Percentiles rank a stretch among this genome's conserved stretches.
Evolutionary conservation across 1,284 basidiomycete genomes (phyloP).

Genomic region (Naganishia sp.): DNA sequence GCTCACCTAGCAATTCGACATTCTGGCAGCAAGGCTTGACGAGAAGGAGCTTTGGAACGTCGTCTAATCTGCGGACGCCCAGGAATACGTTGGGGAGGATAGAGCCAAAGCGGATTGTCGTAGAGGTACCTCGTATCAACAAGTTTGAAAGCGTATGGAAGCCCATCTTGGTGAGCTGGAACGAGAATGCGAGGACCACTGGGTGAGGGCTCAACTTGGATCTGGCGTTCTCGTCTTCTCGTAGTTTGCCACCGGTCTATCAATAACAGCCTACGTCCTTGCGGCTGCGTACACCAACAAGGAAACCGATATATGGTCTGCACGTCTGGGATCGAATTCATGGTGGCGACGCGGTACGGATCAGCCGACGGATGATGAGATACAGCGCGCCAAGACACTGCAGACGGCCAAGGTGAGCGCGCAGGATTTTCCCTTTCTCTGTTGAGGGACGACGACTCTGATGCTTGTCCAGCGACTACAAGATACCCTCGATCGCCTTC

Average conservation of each 20-base stretch:
- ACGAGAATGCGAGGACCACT: neutral
- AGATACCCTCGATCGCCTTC: constrained; percentile 40
- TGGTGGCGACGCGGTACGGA: constrained; percentile 41
- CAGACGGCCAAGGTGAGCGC: constrained; percentile 43
- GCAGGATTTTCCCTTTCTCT: neutral
- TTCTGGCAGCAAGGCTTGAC: neutral
- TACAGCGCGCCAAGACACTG: constrained; percentile 43
- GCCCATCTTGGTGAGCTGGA: constrained; percentile 48
- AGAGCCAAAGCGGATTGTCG: constrained; percentile 44
- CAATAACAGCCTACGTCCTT: constrained; percentile 41
- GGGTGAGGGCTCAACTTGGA: neutral
- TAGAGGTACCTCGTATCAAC: constrained; percentile 35
- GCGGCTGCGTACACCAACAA: constrained; percentile 48
- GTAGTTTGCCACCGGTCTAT: constrained; percentile 47
- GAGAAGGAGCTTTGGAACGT: neutral
- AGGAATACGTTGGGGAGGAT: constrained; percentile 41
- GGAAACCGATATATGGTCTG: constrained; percentile 47
- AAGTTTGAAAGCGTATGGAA: constrained; percentile 40
- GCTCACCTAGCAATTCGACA: neutral
- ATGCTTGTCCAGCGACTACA: constrained; percentile 26
- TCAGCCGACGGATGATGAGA: constrained; percentile 45
- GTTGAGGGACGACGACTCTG: neutral
- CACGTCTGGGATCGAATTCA: constrained; percentile 40
- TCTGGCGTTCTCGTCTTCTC: no score
- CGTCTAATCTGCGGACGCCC: neutral